A percentile compares a stretch with the other conserved stretches of the same genome.
Conservation (phyloP, 805 yeast genomes). For the Lachancea cidri region DNA sequence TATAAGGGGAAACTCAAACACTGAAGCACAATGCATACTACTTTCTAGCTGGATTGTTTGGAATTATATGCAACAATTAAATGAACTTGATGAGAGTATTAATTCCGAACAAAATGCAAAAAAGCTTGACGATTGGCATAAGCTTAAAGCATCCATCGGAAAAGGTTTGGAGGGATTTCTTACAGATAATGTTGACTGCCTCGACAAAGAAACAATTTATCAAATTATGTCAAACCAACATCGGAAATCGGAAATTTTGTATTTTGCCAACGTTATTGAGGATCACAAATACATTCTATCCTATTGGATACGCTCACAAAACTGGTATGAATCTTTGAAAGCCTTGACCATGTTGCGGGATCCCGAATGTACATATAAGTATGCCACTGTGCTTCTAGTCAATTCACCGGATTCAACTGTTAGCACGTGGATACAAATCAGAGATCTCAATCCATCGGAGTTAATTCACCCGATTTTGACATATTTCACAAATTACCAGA, state of each 20-base stretch:
- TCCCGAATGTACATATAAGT: constrained; percentile 51
- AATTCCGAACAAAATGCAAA: constrained; percentile 24
- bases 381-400: constrained; percentile 61
- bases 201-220: constrained; percentile 67
- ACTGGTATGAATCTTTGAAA: constrained; percentile 70
- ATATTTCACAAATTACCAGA: constrained; percentile 48
- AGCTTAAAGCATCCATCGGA: constrained; percentile 23
- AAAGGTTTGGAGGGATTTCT: constrained; percentile 47
- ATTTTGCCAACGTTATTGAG: constrained; percentile 59
- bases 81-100: constrained; percentile 32
- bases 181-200: constrained; percentile 36
- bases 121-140: constrained; percentile 20
- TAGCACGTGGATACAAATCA: constrained; percentile 65
- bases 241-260: constrained; percentile 55
- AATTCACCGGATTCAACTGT: constrained; percentile 68
- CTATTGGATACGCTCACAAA: constrained; percentile 61
- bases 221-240: constrained; percentile 68
- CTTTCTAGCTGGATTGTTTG: constrained; percentile 35
- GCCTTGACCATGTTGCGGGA: constrained; percentile 47
- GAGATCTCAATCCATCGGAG: constrained; percentile 50
- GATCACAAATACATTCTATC: constrained; percentile 68
- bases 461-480: constrained; percentile 73
- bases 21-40: constrained; percentile 29
- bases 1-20: constrained; percentile 18
- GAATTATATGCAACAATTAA: constrained; percentile 33